Evolutionary conservation across 441 rosid genomes (phyloP).

Genomic region (Biscutella laevigata): DNA sequence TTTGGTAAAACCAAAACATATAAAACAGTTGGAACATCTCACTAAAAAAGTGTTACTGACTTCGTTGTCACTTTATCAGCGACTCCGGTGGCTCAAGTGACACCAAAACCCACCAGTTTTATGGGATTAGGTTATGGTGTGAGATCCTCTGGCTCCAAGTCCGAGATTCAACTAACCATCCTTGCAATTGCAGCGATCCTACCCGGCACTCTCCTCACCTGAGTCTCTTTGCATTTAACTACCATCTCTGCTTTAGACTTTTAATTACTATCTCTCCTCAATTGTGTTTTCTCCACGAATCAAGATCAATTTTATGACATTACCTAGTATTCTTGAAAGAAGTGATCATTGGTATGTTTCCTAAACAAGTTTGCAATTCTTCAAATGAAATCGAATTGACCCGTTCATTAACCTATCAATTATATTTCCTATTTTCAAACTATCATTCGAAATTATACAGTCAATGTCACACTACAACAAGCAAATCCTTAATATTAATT

Average conservation of each 20-base stretch:
- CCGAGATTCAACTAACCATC: conserved; percentile 18
- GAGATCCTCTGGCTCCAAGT: conserved; percentile 27
- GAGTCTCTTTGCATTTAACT: conserved; percentile 9
- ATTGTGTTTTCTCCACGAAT: background rate
- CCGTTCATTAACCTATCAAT: background rate
- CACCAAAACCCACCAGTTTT: conserved; percentile 39
- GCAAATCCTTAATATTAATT: no score
- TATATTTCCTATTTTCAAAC: no score
- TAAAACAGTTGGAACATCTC: background rate
- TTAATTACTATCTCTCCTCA: background rate
- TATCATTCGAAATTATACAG: no score
- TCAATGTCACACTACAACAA: no score
- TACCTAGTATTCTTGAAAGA: background rate
- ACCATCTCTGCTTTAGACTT: background rate
- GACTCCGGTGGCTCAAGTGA: conserved; percentile 28
- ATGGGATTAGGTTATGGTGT: conserved; percentile 36
- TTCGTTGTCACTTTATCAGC: conserved; percentile 2
- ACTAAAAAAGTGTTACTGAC: background rate
- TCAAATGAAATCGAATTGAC: background rate
- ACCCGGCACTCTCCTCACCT: conserved; percentile 15
- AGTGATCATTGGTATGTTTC: background rate
- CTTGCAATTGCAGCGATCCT: conserved; percentile 24
- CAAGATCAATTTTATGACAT: background rate
- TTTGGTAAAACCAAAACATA: background rate
- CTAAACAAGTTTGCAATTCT: background rate